phyloP scores from a whole-genome alignment of 2,329 filamentous ascomycete species.

The Apiospora kogelbergensis region DNA sequence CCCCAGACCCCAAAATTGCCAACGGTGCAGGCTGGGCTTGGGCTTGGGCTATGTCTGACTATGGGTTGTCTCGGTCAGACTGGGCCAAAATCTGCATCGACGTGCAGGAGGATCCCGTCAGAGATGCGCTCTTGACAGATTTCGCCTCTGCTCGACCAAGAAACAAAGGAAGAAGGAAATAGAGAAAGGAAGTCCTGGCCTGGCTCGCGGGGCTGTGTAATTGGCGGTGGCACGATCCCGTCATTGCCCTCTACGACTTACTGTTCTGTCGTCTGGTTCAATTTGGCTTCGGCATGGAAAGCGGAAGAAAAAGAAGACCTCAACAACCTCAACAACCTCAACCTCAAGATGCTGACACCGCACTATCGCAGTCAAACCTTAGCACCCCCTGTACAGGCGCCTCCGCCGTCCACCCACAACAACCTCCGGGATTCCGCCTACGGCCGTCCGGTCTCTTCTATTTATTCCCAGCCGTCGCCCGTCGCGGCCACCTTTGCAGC shows the following conservation, averaged over 20 bases:
- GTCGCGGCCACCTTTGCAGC: slow-evolving; percentile 32
- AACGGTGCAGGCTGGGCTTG: neutral
- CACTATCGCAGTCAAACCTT: slow-evolving; percentile 28
- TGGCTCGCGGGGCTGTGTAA: neutral
- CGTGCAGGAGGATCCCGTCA: neutral
- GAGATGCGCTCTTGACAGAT: neutral
- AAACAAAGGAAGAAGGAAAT: neutral
- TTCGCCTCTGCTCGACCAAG: neutral
- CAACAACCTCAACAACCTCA: neutral
- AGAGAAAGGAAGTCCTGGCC: neutral
- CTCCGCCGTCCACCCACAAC: slow-evolving; percentile 30
- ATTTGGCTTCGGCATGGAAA: neutral
- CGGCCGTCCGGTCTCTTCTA: slow-evolving; percentile 54
- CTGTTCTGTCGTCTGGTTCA: neutral
- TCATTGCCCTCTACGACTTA: neutral
- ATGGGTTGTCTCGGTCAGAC: neutral
- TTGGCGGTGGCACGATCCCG: neutral
- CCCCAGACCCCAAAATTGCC: neutral
- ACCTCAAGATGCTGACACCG: slow-evolving; percentile 22
- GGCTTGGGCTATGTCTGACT: neutral
- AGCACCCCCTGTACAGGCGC: slow-evolving; percentile 26
- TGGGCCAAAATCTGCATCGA: neutral
- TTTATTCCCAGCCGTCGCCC: slow-evolving; percentile 60
- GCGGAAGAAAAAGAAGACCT: neutral
- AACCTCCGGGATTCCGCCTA: neutral